A percentile compares a stretch with the other conserved stretches of the same genome.
Evolutionary conservation across 1,284 basidiomycete species (phyloP).

Genomic region (Puccinia sorghi): DNA sequence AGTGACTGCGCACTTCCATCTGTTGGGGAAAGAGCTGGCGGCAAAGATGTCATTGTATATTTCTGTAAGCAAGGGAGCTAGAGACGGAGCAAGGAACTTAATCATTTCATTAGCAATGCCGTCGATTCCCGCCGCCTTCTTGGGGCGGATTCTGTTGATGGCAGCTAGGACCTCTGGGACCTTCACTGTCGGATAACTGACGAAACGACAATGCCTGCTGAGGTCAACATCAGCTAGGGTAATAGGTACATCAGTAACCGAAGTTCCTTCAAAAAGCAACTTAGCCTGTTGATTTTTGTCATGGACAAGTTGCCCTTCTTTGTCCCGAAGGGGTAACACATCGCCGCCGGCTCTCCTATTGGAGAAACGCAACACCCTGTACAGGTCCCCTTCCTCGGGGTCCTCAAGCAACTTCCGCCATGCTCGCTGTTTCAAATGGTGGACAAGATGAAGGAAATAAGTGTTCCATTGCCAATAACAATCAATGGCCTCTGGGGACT

Average conservation of each 20-base stretch:
- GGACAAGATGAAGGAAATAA: neutral
- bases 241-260: neutral
- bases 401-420: neutral
- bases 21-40: too few relatives aligned
- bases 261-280: slow-evolving; percentile 27
- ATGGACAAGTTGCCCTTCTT: neutral
- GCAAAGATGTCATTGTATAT: too few relatives aligned
- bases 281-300: slow-evolving; percentile 9
- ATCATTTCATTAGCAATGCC: slow-evolving; percentile 26
- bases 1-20: too few relatives aligned
- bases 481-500: neutral
- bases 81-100: neutral
- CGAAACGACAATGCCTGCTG: neutral
- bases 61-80: too few relatives aligned
- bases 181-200: neutral
- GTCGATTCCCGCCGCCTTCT: neutral
- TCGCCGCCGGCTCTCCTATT: neutral
- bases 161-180: neutral
- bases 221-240: neutral
- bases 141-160: neutral
- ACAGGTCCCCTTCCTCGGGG: too few relatives aligned
- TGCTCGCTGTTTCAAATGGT: neutral
- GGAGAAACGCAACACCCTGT: neutral
- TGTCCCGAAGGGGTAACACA: neutral
- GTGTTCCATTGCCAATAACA: neutral